These are phyloP conservation scores for Kurtzmaniella quercitrusa DNA, from an alignment of 1,139 yeast species.

Conservation along the genomic window DNA sequence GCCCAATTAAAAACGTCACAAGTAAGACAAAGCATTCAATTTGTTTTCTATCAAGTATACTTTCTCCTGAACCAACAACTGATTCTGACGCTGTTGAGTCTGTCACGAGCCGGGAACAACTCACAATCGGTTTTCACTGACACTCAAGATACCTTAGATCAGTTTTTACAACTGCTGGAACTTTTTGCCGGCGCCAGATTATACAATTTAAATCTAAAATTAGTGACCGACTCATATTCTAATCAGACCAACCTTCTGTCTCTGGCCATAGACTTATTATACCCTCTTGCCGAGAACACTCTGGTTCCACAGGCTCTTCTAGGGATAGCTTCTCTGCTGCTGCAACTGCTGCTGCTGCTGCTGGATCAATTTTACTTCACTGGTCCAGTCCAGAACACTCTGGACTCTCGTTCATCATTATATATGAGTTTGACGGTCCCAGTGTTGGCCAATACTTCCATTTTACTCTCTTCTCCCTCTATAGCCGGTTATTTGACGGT, in stretches of 20 bases:
- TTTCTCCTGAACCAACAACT: slow-evolving; percentile 64
- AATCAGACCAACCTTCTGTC: slow-evolving; percentile 25
- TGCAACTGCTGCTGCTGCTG: slow-evolving; percentile 36
- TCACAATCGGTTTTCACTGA: slow-evolving; percentile 37
- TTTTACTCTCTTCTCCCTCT: slow-evolving; percentile 53
- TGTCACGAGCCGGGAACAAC: slow-evolving; percentile 67
- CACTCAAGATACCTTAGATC: slow-evolving; percentile 48
- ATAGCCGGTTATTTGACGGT: slow-evolving; percentile 73
- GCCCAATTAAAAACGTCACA: slow-evolving; percentile 82
- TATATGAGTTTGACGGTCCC: slow-evolving; percentile 66
- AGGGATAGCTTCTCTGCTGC: slow-evolving; percentile 18
- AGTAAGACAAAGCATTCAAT: slow-evolving; percentile 61
- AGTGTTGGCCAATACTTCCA: slow-evolving; percentile 67
- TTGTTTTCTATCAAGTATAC: slow-evolving; percentile 63
- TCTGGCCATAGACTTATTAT: slow-evolving; percentile 37
- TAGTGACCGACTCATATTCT: slow-evolving; percentile 32
- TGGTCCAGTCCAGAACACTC: slow-evolving; percentile 52
- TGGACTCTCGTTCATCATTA: slow-evolving; percentile 25
- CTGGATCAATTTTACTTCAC: slow-evolving; percentile 29
- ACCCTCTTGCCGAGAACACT: slow-evolving; percentile 46
- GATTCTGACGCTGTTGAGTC: slow-evolving; percentile 55
- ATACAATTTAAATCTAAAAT: slow-evolving; percentile 51
- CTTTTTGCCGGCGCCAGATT: slow-evolving; percentile 62
- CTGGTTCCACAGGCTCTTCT: slow-evolving; percentile 36
- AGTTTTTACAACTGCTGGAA: slow-evolving; percentile 60